Evolutionary conservation across 176 grass and related monocot genomes (phyloP), one percentile per base, ranked within the genome.

Genomic region (Bromus sterilis): DNA sequence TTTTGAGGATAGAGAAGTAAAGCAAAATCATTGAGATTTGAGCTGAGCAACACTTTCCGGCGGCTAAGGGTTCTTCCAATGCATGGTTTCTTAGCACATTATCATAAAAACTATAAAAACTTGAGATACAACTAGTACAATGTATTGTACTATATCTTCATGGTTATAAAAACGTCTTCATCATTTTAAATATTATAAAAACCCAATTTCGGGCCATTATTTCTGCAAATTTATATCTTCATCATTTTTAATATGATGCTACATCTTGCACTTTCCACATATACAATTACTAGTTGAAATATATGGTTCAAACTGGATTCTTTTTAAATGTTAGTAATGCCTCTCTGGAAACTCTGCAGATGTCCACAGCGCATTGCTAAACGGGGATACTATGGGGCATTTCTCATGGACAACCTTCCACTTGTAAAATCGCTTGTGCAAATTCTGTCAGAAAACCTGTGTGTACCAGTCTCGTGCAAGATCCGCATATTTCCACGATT

Each of bases 381-480:
- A 60, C 84, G 96, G 37, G 96, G 96, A 1, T 87, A 99, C 63
- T 99, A 99, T 55, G 96, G 96, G 34, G 96, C 96, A 28, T 99
- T 99, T 86, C 89, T 99, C 80, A 99, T 99, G 96, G 91, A 99
- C 33, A 95, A 95, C 76, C 96, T 93, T 44, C 89, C 91, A 80
- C 86, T 99, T 0, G 48, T 93, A 81, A 99, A 93, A 78, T 91
- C 90, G 2, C 89, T 99, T 76, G 93, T 99, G 8, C 81, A 95
- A 74, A 93, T 85, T 77, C 74, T 99, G 36, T 83, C 86, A 15
- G 21, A 49, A 64, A 99, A 95, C n/a, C 96, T 99, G 59, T 41
- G 84, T 76, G 96, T 95, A 76, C 96, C 93, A 15, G 96, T 99
- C 13, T 91, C 91, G 3, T 94, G 92, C 80, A 98, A 95, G 55